Conservation (phyloP, 148 eudicot species). For the Rhododendron henanense region DNA sequence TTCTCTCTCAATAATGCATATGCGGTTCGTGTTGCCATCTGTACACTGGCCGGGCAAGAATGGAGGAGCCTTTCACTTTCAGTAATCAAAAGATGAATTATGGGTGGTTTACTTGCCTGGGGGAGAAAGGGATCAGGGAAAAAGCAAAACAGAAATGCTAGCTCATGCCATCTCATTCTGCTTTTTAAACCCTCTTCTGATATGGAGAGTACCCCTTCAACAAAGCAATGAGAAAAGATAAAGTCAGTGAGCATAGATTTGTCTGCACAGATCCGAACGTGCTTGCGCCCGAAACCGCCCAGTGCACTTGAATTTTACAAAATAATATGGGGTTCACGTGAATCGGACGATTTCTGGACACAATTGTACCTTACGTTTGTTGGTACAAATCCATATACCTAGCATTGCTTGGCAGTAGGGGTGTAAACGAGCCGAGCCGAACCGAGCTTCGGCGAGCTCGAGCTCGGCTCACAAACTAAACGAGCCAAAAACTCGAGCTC, state of each 20-base stretch:
- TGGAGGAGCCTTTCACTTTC: slow-evolving; percentile 12
- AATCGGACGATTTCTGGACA: neutral
- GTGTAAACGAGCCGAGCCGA: too few relatives aligned
- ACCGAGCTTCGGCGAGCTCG: too few relatives aligned
- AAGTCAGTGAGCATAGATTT: neutral
- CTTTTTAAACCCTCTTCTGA: neutral
- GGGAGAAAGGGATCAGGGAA: slow-evolving; percentile 8
- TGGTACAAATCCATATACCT: neutral
- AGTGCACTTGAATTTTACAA: neutral
- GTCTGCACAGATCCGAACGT: neutral
- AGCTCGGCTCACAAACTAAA: too few relatives aligned
- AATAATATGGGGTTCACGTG: neutral
- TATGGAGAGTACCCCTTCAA: neutral
- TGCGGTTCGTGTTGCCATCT: neutral
- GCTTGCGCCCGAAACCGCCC: neutral
- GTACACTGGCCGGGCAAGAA: neutral
- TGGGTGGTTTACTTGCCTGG: slow-evolving; percentile 13
- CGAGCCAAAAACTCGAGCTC: too few relatives aligned
- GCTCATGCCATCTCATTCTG: neutral
- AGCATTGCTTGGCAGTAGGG: neutral
- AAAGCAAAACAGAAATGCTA: neutral
- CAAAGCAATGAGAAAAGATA: neutral
- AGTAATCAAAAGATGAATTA: neutral
- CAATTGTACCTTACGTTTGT: neutral
- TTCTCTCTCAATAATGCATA: neutral